These are phyloP conservation scores for Cyclocybe cylindracea DNA, from an alignment of 768 basidiomycete genomes.

Conservation along the genomic window DNA sequence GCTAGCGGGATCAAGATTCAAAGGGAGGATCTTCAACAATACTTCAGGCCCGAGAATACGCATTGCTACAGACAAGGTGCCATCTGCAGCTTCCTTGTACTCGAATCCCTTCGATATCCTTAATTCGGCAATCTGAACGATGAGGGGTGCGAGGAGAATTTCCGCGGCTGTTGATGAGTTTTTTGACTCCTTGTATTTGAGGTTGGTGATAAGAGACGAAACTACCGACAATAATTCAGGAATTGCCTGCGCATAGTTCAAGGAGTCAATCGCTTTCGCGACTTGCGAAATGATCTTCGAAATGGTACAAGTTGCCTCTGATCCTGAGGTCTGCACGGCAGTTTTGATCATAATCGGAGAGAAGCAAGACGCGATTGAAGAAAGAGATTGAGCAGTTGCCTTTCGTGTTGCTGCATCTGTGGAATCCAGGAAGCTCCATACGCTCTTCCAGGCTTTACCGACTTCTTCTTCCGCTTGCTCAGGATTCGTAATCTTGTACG, in stretches of 20 bases:
- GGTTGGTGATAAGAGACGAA: constrained; percentile 64
- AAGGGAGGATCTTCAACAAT: constrained; percentile 70
- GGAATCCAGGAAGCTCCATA: constrained; percentile 81
- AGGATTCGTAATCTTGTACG: constrained; percentile 54
- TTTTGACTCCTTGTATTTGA: constrained; percentile 50
- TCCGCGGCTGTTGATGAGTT: constrained; percentile 63
- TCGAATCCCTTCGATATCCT: constrained; percentile 84
- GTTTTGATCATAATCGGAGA: constrained; percentile 57
- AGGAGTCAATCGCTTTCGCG: constrained; percentile 67
- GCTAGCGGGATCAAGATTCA: constrained; percentile 83
- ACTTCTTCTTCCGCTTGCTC: constrained; percentile 56
- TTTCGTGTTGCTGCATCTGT: constrained; percentile 60
- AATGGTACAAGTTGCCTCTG: constrained; percentile 53
- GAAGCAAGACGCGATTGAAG: constrained; percentile 68
- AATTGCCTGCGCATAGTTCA: constrained; percentile 73
- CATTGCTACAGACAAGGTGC: constrained; percentile 78
- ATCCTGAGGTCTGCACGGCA: constrained; percentile 40
- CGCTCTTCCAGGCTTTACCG: constrained; percentile 66
- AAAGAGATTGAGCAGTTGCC: constrained; percentile 63
- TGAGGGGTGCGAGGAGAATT: constrained; percentile 63
- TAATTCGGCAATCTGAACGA: constrained; percentile 72
- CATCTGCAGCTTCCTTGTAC: constrained; percentile 86
- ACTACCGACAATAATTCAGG: constrained; percentile 78
- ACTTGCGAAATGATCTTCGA: constrained; percentile 64
- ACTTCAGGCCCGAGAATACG: constrained; percentile 83